Base-by-base conservation (phyloP, 2,329 filamentous ascomycete species). In the Fusarium mundagurra region DNA sequence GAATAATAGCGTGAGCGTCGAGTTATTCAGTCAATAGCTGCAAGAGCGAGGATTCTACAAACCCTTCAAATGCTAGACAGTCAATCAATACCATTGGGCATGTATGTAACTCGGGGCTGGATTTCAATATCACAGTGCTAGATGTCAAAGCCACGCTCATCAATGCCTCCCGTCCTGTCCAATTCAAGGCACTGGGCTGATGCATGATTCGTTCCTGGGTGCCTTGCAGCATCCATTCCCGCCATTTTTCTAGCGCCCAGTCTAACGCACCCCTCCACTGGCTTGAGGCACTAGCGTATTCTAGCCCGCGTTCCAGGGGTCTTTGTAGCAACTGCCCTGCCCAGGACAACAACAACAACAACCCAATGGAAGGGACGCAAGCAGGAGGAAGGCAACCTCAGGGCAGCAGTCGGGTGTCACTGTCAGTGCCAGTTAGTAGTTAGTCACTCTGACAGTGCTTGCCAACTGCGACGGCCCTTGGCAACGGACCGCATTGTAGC, bases 201-300 rank as follows among this genome's bases (percentile, higher is more conserved):
- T 50, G 61, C 69, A 73, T 73, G 57, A 70, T 69, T 64, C 58
- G 72, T 74, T 57, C 69, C 72, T 71, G 65, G 65, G 72, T 75
- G 65, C 72, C 72, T 75, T 75, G 72, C 72, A 75, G 72, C 61
- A 64, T 59, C 53, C 34, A 55, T 55, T 55, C 51, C 51, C 51
- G 62, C 64, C 69, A 59, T 61, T 50, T 62, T 73, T 43, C 64
- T 71, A 73, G 65, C 64, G 72, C 72, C 61, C 59, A 70, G 34
- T 29, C 44, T 59, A 58, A 34, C 27, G 44, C 43, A 58, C 67
- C 64, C 69, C 61, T 75, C 67, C 64, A 71, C 58, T 72, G 51
- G 43, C 44, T 54, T 59, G 66, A 67, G 50, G 70, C 61, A 69
- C 61, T 71, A 72, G 71, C 67, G 67, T 45, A 55, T 44, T 51